Evolutionary conservation across 108 stramenopile genomes (phyloP), one percentile per base, ranked within the genome.

Genomic region (Nitzschia sp.): DNA sequence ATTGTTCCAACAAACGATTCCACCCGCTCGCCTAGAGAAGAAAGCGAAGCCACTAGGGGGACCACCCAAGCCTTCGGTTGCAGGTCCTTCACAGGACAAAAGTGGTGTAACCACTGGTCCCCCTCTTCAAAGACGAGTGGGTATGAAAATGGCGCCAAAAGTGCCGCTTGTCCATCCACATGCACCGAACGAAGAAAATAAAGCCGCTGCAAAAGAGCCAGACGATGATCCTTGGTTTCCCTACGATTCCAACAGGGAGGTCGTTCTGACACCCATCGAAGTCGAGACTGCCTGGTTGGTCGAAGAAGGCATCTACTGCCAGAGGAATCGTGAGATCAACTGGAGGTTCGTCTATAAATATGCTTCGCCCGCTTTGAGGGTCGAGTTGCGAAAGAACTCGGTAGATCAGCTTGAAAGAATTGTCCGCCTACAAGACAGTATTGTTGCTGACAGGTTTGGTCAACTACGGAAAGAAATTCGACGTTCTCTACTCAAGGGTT

Each of bases 261-360:
- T 54, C 15, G 66, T 66, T 17, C 36, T 75, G 41, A 68, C 58
- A 50, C 30, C 36, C 13, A 61, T 29, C 0, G 58, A 75, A 60
- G 61, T 53, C 41, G 73, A 75, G 47, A 54, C 48, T 1, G 73
- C 73, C 4, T 75, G 73, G 73, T 57, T 75, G 0, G 58, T 56
- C 1, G 66, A 67, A 53, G 73, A 75, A 22, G 58, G 66, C 44
- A 61, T 59, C 22, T 75, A 59, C 41, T 58, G 63, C 17, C 38
- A 11, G 8, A 58, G 66, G 0, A 53, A 1, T 16, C 16, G 25
- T 19, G 34, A 41, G 0, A 60, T 66, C 19, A 25, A 62, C 6
- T 75, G 73, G 73, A 19, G n/a, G 5, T 75, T 75, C 27, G 46
- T 75, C 28, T 61, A 46, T 50, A 53, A 68, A 22, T 75, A 68